Evolutionary conservation across 495 filamentous ascomycete genomes (phyloP).

Genomic region (Xylaria castorea): DNA sequence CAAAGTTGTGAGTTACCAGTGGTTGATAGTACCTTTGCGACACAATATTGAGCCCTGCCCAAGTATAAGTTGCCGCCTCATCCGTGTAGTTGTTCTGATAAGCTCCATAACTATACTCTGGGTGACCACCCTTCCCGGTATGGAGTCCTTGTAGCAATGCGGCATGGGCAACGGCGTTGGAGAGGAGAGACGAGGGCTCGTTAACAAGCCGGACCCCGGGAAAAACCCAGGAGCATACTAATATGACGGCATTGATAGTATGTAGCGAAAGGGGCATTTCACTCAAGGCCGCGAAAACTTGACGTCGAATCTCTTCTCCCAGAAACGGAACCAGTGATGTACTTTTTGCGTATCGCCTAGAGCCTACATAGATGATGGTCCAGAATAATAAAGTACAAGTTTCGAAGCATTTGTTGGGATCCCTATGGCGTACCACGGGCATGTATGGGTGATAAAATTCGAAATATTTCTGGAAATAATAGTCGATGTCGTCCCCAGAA

Average conservation of each 20-base stretch:
- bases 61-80: constrained; percentile 53
- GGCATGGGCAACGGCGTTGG: constrained; percentile 49
- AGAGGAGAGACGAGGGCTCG: constrained; percentile 51
- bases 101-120: constrained; percentile 45
- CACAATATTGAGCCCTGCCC: constrained; percentile 54
- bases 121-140: constrained; percentile 49
- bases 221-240: constrained; percentile 52
- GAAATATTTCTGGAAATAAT: constrained; percentile 56
- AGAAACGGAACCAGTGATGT: constrained; percentile 50
- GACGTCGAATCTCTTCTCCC: constrained; percentile 45
- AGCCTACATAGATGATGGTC: constrained; percentile 52
- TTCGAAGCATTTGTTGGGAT: constrained; percentile 51
- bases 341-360: constrained; percentile 50
- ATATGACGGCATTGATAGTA: constrained; percentile 51
- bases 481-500: constrained; percentile 54
- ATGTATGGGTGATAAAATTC: constrained; percentile 54
- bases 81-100: constrained; percentile 46
- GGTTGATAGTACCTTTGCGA: constrained; percentile 42
- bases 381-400: constrained; percentile 50
- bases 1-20: constrained; percentile 15
- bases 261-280: constrained; percentile 45
- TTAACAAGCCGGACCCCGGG: constrained; percentile 51
- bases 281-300: constrained; percentile 46
- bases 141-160: constrained; percentile 50
- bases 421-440: constrained; percentile 46